Evolutionary conservation across 2,329 filamentous ascomycete genomes (phyloP).

Genomic region (Ophiostoma australiae): DNA sequence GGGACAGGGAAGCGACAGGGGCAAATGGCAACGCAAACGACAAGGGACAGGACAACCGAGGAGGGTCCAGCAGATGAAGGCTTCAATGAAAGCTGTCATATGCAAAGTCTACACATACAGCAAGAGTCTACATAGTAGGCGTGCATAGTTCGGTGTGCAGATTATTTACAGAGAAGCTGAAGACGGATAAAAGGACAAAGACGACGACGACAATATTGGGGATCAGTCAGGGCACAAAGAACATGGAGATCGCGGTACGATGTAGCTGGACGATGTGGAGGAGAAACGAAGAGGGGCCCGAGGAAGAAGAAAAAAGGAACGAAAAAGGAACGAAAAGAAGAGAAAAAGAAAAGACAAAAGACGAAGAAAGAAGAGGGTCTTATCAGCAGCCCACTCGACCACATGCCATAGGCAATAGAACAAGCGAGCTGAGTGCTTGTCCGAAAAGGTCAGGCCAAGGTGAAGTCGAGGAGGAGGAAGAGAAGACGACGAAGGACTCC

Average conservation of each 20-base stretch:
- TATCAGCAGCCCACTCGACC: background rate
- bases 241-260: background rate
- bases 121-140: too few species aligned
- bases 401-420: background rate
- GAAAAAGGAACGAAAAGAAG: background rate
- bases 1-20: background rate
- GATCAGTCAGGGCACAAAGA: background rate
- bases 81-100: background rate
- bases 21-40: background rate
- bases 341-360: background rate
- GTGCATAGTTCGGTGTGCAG: background rate
- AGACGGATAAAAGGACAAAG: background rate
- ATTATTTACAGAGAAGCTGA: background rate
- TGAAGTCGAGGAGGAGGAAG: background rate
- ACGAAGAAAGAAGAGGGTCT: background rate
- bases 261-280: background rate
- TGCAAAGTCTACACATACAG: background rate
- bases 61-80: background rate
- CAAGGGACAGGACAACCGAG: background rate
- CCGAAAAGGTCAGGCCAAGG: background rate
- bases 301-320: background rate
- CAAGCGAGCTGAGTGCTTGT: constrained; percentile 8
- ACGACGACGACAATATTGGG: background rate
- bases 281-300: background rate
- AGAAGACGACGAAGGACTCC: too few species aligned